Evolutionary conservation across 176 grass and related monocot species (phyloP), one percentile per base, ranked within the genome.

Genomic region (Chrysopogon serrulatus): DNA sequence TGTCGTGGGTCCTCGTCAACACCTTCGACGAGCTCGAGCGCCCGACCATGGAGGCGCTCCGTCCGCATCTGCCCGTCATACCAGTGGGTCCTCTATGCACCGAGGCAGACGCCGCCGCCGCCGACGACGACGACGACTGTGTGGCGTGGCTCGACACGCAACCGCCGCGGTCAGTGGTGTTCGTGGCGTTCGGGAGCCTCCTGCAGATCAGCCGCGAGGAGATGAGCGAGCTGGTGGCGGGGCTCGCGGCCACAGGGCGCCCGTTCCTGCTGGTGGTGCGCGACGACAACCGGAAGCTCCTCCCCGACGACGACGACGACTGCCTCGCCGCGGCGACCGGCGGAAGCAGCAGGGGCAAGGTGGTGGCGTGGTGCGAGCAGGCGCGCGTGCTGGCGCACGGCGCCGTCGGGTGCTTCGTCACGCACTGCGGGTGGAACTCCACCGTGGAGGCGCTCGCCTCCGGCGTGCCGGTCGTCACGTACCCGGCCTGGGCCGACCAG

Each of bases 371-470:
- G 91, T 90, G 91, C 62, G 36, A 13, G 13, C 82, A 93, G 36
- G 24, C 31, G 16, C 79, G 40, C 15, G 88, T 88, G 28, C 88
- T 93, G 2, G 16, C 64, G 28, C 92, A 94, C 71, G 18, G 10
- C 44, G 60, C 79, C 41, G 82, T 91, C 0, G 95, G 95, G 0
- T 97, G 95, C 65, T 97, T 97, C 69, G 49, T 94, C 16, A 92
- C 92, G n/a, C 95, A 97, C 15, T 81, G 79, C 10, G 71, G 71
- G 0, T 97, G 95, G 90, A 97, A 97, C 89, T 97, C 95, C n/a
- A 79, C 67, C 23, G 3, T 78, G 23, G 90, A 92, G 76, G 82
- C 48, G 61, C 83, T 92, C 26, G 45, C 74, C 6, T 80, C 49
- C 0, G 86, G 90, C 27, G 79, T 92, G 74, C 90, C 83, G 42